Evolutionary conservation across 192 early-diverging fungal genomes (phyloP).

Genomic region (Entomortierella parvispora): DNA sequence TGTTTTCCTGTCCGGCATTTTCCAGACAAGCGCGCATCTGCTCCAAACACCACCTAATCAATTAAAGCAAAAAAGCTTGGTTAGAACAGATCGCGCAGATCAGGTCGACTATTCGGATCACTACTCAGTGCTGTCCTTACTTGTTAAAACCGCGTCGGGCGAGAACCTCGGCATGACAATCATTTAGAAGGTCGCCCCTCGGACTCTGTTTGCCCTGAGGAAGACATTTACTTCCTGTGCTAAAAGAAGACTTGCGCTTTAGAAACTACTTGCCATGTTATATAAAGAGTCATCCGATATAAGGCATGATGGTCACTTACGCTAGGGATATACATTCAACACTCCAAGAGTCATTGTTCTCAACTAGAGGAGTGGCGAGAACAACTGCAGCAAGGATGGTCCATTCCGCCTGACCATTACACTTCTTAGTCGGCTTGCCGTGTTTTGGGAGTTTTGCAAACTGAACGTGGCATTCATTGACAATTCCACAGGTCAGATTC

Average conservation of each 20-base stretch:
- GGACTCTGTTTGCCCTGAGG: slow-evolving; percentile 63
- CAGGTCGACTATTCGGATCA: too few relatives aligned
- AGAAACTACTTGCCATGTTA: not conserved
- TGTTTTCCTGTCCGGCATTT: slow-evolving; percentile 3
- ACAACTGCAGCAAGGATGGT: slow-evolving; percentile 88
- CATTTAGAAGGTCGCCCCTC: slow-evolving; percentile 76
- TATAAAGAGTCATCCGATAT: not conserved
- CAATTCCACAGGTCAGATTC: slow-evolving; percentile 19
- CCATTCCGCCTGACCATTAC: slow-evolving; percentile 75
- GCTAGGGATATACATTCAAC: slow-evolving; percentile 58
- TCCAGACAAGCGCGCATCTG: slow-evolving; percentile 19
- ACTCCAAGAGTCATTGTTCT: slow-evolving; percentile 17
- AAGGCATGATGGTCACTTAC: slow-evolving; percentile 25
- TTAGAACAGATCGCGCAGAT: too few relatives aligned
- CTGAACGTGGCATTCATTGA: slow-evolving; percentile 39
- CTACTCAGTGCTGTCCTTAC: too few relatives aligned
- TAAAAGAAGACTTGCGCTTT: slow-evolving; percentile 38
- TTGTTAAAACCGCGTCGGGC: slow-evolving; percentile 79
- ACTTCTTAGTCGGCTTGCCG: slow-evolving; percentile 73
- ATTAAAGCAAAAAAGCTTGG: too few relatives aligned
- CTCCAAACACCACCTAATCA: slow-evolving; percentile 33
- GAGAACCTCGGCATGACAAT: slow-evolving; percentile 92
- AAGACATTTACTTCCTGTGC: slow-evolving; percentile 90
- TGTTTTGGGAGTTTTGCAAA: slow-evolving; percentile 74
- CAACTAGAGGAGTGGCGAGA: slow-evolving; percentile 14